phyloP scores from a whole-genome alignment of 495 filamentous ascomycete genomes.

The Aspergillus bridgeri region DNA sequence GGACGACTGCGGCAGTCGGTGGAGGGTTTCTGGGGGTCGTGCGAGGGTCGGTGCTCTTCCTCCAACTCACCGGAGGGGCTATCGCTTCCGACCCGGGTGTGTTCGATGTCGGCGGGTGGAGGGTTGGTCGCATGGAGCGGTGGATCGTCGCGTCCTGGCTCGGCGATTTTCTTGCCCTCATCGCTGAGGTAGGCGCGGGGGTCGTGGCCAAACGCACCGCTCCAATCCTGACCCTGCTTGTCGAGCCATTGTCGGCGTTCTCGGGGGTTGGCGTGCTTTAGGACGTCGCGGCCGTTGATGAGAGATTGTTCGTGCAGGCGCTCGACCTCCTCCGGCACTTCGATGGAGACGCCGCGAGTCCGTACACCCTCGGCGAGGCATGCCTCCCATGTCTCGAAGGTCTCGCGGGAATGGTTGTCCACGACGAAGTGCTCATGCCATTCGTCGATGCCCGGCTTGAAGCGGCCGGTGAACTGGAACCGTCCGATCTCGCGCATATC shows the following conservation, averaged over 20 bases:
- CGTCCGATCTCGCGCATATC: constrained; percentile 78
- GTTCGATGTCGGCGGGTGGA: constrained; percentile 39
- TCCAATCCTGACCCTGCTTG: constrained; percentile 82
- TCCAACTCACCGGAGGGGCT: constrained; percentile 14
- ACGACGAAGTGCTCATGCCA: constrained; percentile 79
- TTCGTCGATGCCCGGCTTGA: constrained; percentile 87
- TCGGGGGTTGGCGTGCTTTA: constrained; percentile 62
- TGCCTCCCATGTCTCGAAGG: constrained; percentile 91
- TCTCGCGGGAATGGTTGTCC: constrained; percentile 87
- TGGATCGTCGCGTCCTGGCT: constrained; percentile 53
- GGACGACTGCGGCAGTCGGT: not conserved
- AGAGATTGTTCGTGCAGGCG: constrained; percentile 77
- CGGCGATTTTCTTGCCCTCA: constrained; percentile 48
- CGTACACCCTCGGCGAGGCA: constrained; percentile 84
- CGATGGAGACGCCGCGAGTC: constrained; percentile 57
- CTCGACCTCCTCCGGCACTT: constrained; percentile 62
- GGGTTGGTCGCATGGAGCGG: constrained; percentile 56
- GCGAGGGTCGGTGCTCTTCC: constrained; percentile 9
- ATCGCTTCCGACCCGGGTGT: constrained; percentile 10
- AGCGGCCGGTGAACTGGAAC: constrained; percentile 70
- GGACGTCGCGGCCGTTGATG: constrained; percentile 71
- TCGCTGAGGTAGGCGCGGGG: constrained; percentile 53
- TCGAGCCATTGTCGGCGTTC: constrained; percentile 76
- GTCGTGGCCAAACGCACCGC: constrained; percentile 74
- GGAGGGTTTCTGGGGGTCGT: not conserved